These are phyloP conservation scores for Trichoderma endophyticum DNA, from an alignment of 2,329 filamentous ascomycete genomes.

Conservation along the genomic window DNA sequence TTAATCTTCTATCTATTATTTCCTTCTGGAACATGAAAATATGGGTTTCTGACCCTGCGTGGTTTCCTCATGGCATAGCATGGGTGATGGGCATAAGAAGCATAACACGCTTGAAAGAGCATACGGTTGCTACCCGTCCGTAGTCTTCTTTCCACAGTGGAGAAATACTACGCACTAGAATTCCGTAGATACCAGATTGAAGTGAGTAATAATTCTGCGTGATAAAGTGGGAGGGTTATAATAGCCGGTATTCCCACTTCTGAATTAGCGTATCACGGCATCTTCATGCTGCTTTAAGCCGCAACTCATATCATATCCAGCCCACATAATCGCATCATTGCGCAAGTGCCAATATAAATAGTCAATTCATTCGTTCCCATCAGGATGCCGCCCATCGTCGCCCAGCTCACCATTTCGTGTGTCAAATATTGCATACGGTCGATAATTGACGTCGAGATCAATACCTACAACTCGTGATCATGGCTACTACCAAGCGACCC, in stretches of 20 bases:
- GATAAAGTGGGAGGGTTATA: background rate
- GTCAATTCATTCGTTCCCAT: background rate
- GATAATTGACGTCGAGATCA: background rate
- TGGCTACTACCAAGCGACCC: constrained; percentile 25
- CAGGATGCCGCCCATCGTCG: background rate
- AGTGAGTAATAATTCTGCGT: background rate
- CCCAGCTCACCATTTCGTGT: background rate
- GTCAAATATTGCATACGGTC: background rate
- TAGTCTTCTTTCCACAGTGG: background rate
- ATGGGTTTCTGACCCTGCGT: background rate
- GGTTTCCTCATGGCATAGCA: background rate
- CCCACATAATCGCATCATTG: constrained; percentile 1
- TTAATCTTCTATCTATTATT: background rate
- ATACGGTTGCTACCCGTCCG: background rate
- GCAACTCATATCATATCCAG: background rate
- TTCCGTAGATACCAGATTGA: background rate
- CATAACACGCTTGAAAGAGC: background rate
- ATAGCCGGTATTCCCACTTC: background rate
- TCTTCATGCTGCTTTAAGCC: background rate
- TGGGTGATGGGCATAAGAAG: background rate
- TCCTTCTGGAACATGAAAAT: background rate
- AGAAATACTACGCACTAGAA: background rate
- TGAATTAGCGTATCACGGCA: background rate
- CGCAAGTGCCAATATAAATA: background rate
- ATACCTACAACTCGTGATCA: background rate